A percentile compares a stretch with the other conserved stretches of the same genome.
Conservation (phyloP, 2,329 filamentous ascomycete species). For the Cylindrodendrum hubeiense region DNA sequence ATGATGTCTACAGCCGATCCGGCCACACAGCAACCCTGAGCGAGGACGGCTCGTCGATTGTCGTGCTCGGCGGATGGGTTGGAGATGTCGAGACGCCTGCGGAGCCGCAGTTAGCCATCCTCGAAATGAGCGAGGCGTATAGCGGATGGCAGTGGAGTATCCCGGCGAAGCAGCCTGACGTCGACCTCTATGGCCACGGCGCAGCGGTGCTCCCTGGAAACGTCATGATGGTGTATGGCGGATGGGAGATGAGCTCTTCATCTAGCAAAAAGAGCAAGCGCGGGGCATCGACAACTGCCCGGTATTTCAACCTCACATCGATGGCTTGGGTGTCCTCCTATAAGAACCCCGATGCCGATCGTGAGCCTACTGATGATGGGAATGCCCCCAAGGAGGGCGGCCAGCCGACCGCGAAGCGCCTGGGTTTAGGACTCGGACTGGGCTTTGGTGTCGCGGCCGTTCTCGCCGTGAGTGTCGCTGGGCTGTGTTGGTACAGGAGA, state of each 20-base stretch:
- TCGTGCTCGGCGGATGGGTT: conserved; percentile 93
- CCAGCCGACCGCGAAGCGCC: conserved; percentile 40
- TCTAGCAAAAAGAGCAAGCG: conserved; percentile 50
- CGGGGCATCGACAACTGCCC: conserved; percentile 46
- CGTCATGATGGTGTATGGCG: conserved; percentile 76
- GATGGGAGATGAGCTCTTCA: conserved; percentile 62
- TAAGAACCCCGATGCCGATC: conserved; percentile 55
- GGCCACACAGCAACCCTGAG: conserved; percentile 89
- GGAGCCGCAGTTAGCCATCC: conserved; percentile 81
- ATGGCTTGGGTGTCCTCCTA: conserved; percentile 66
- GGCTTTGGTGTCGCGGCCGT: conserved; percentile 66
- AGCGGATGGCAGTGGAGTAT: conserved; percentile 80
- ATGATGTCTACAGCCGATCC: conserved; percentile 80
- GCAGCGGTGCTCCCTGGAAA: conserved; percentile 74
- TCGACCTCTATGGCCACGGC: conserved; percentile 72
- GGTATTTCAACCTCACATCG: conserved; percentile 70
- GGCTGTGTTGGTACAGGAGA: conserved; percentile 65
- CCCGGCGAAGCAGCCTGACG: conserved; percentile 64
- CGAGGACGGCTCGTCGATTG: conserved; percentile 80
- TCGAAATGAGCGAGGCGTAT: conserved; percentile 81
- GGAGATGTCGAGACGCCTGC: conserved; percentile 83
- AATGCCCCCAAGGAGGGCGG: conserved; percentile 41
- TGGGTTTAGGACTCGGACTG: conserved; percentile 76
- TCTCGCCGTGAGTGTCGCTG: conserved; percentile 58
- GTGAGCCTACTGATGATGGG: conserved; percentile 19